A percentile compares a stretch with the other conserved stretches of the same genome.
These are phyloP conservation scores for Parascedosporium putredinis DNA, from an alignment of 2,329 filamentous ascomycete genomes.

Conservation along the genomic window DNA sequence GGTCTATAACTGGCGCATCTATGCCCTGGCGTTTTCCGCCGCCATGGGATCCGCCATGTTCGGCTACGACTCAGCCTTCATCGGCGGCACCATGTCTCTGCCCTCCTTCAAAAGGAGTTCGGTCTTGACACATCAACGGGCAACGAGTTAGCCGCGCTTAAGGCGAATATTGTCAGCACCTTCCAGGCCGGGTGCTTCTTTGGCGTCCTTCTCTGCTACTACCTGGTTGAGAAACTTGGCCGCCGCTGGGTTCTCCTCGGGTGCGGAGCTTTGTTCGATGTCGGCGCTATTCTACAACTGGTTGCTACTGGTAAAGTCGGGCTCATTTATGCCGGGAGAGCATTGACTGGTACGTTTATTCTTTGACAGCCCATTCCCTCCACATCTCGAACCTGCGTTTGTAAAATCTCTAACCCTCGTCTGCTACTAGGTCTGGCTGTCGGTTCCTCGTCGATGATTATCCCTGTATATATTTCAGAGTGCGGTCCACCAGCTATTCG, in stretches of 20 bases:
- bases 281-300: conserved; percentile 53
- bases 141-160: conserved; percentile 9
- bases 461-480: conserved; percentile 52
- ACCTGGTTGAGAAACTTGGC: conserved; percentile 55
- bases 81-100: conserved; percentile 14
- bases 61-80: conserved; percentile 11
- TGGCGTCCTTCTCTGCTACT: conserved; percentile 60
- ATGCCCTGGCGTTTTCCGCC: neutral
- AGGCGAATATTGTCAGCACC: conserved; percentile 25
- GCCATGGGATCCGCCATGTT: neutral
- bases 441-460: conserved; percentile 52
- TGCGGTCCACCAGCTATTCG: conserved; percentile 51
- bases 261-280: conserved; percentile 52
- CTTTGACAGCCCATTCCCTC: too few species aligned
- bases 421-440: conserved; percentile 55
- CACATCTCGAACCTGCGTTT: too few species aligned
- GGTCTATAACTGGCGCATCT: conserved; percentile 53
- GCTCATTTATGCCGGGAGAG: conserved; percentile 50
- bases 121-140: conserved; percentile 8
- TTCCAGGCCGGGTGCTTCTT: conserved; percentile 75
- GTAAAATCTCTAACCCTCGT: too few species aligned
- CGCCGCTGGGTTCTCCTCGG: conserved; percentile 53
- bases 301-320: conserved; percentile 65
- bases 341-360: too few species aligned
- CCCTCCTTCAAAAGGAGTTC: conserved; percentile 11